Conservation (phyloP, 2,329 filamentous ascomycete genomes). For the Aspergillus eucalypticola region DNA sequence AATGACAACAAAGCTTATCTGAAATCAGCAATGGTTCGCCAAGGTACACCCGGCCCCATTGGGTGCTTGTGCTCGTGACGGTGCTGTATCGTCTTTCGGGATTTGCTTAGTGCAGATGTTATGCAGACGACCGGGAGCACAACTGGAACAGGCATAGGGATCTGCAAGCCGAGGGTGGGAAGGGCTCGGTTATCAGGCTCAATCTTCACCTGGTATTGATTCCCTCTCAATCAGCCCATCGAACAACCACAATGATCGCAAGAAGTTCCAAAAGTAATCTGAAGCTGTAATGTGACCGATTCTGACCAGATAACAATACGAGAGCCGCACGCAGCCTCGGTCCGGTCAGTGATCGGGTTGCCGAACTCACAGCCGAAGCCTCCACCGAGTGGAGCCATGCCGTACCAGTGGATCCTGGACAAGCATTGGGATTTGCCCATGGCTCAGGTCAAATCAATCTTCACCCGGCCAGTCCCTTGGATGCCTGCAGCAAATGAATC, state of each 20-base stretch:
- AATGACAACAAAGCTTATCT: not conserved
- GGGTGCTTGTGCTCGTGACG: not conserved
- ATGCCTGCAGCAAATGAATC: not conserved
- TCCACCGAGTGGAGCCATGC: not conserved
- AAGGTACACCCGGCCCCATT: not conserved
- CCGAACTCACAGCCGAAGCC: conserved; percentile 1
- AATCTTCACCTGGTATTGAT: not conserved
- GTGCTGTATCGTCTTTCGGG: not conserved
- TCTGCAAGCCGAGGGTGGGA: not conserved
- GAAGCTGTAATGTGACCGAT: not conserved
- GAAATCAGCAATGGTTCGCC: not conserved
- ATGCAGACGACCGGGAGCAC: not conserved
- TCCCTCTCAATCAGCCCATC: not conserved
- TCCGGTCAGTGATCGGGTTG: not conserved
- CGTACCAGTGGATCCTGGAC: not conserved
- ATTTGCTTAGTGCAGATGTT: not conserved
- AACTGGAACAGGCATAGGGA: not conserved
- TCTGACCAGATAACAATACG: not conserved
- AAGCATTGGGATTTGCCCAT: not conserved
- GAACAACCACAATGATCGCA: not conserved
- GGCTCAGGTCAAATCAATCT: not conserved
- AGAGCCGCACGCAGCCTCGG: not conserved
- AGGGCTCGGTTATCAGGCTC: not conserved
- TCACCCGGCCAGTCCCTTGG: not conserved
- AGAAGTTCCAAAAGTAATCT: not conserved